Conservation (phyloP, 331 rosid species). For the Phaseolus coccineus region DNA sequence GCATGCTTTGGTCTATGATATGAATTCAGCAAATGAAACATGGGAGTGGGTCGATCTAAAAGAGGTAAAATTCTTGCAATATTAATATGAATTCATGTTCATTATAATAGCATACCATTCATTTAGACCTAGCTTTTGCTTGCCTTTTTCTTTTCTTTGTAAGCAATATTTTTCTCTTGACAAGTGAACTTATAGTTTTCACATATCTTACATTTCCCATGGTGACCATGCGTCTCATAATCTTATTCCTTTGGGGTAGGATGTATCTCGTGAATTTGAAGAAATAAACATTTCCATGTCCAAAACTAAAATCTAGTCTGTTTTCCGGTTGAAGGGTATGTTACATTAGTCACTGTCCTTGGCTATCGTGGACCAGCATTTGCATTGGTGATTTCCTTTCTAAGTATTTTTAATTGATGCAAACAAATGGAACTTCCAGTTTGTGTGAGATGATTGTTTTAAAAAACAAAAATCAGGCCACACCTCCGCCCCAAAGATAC, state of each 20-base stretch:
- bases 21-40: constrained; percentile 66
- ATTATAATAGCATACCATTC: constrained; percentile 16
- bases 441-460: constrained; percentile 21
- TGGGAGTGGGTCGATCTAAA: constrained; percentile 92
- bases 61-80: constrained; percentile 57
- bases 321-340: constrained; percentile 18
- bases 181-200: neutral
- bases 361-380: neutral
- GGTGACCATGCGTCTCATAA: constrained; percentile 12
- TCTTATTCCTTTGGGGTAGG: constrained; percentile 7
- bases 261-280: constrained; percentile 22
- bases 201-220: neutral
- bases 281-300: constrained; percentile 13
- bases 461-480: constrained; percentile 9
- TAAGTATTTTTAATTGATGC: constrained; percentile 4
- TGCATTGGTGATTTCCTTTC: constrained; percentile 1
- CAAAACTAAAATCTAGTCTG: neutral
- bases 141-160: neutral
- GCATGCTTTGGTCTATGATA: constrained; percentile 84
- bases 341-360: constrained; percentile 1
- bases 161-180: constrained; percentile 4
- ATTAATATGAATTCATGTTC: neutral
- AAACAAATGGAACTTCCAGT: constrained; percentile 34
- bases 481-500: constrained; percentile 31
- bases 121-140: constrained; percentile 31